Base-by-base conservation (phyloP, 2,329 filamentous ascomycete species). In the Fusarium burgessii region DNA sequence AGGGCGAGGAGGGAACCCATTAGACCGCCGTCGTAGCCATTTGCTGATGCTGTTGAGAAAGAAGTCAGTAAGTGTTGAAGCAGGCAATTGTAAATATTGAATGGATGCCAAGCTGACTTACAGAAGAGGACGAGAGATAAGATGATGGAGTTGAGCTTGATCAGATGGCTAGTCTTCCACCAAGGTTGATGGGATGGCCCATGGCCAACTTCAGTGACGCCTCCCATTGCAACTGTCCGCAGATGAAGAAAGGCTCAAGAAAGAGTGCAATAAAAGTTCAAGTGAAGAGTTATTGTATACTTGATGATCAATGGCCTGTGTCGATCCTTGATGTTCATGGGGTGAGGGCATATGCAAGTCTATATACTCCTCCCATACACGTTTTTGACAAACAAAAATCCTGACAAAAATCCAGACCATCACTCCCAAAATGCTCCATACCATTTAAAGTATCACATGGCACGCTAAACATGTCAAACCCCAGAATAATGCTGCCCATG, bases 1-100 rank as follows among this genome's bases (percentile, higher is more conserved):
- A 74, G 70, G 33, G 70, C 72, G 7, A 74, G 55, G 6, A 73
- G 35, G 6, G 61, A 62, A 4, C 68, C 62, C 55, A 72, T 62
- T 0, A 74, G 45, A 4, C 38, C 49, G 38, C 61, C 61, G 18
- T 63, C 61, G 14, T 63, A 63, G 14, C 61, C 61, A 14, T 62
- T 62, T 27, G 61, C 61, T 3, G 61, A 63, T 13, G 61, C 61
- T 63, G 15, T 38, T n/a, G 10, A 3, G 3, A 4, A 5, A 0
- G 10, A 1, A 1, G 10, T 23, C 2, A 54, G 38, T n/a, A 5
- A 3, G 3, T 10, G 20, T 45, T 10, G 33, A 27, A 5, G 23
- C 23, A 23, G 23, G 23, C 23, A 23, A 23, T 23, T 23, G 23
- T 23, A 23, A 23, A 23, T n/a, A 27, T 11, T 10, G 5, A 18